Evolutionary conservation across 257 asterid species (phyloP), one percentile per base, ranked within the genome.

Genomic region (Solanum paucissectum): DNA sequence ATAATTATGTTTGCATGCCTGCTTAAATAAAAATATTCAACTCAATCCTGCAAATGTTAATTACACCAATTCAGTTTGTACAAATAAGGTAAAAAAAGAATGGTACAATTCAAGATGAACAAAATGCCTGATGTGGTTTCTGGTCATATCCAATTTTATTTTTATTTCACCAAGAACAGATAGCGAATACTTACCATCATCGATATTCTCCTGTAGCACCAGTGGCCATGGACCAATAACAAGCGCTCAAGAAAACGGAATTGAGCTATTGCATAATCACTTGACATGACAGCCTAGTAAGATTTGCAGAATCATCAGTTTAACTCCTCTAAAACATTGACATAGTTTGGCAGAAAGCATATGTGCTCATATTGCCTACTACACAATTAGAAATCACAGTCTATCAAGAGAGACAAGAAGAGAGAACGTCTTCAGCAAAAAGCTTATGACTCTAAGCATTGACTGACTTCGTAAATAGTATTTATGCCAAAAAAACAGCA

Each of bases 161-260:
- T 49, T 82, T 9, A 5, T 16, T 16, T 46, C 37, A 44, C 85
- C 69, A 18, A 46, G 85, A 55, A 88, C 12, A 12, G 44, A 77
- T 18, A 73, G 9, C 20, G 83, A 44, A 38, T 81, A 42, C 58
- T 83, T 93, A 97, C 99, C 99, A 96, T 95, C 98, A 95, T 88
- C 10, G 99, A 91, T 93, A 97, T 94, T 90, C 99, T 91, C 89
- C 99, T 91, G 92, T 97, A 95, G 94, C 98, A 97, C 99, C 99
- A 97, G 92, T 97, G 99, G 73, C 99, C 99, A 66, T 96, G 99
- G 90, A 97, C 98, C 94, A 97, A 87, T 91, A 97, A 74, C 73
- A 97, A 92, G 62, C 98, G 96, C 91, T 97, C 99, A 13, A 97
- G 98, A 92, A 93, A 97, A 89, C 95, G 93, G 87, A 97, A 97